A percentile compares a stretch with the other conserved stretches of the same genome.
These are phyloP conservation scores for Protostelium mycophagum DNA, from an alignment of 78 protist species.

Conservation along the genomic window DNA sequence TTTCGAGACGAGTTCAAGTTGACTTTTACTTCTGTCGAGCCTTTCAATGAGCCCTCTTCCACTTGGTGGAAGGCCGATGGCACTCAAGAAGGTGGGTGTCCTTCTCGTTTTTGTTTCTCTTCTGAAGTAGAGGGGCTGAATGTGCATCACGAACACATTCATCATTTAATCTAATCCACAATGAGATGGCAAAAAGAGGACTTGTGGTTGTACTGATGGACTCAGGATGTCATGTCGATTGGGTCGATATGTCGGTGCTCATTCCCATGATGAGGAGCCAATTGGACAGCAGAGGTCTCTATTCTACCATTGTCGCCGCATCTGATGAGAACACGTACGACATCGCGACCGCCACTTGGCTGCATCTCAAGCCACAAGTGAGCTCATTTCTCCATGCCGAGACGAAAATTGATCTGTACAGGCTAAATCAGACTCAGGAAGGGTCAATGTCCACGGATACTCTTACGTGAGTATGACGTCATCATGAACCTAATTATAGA, in stretches of 20 bases:
- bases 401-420: background rate
- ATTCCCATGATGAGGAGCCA: background rate
- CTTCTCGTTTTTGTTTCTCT: too few species aligned
- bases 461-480: background rate
- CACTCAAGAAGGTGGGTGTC: constrained; percentile 1
- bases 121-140: too few species aligned
- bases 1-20: background rate
- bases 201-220: too few species aligned
- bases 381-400: too few species aligned
- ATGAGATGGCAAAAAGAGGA: too few species aligned
- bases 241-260: background rate
- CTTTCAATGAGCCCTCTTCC: constrained; percentile 1
- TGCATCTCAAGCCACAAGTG: too few species aligned
- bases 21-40: background rate
- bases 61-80: background rate
- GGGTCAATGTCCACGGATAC: constrained; percentile 6
- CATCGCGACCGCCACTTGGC: background rate
- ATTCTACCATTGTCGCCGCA: background rate
- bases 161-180: too few species aligned
- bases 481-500: too few species aligned
- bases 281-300: background rate
- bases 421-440: background rate
- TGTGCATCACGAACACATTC: background rate
- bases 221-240: constrained; percentile 2
- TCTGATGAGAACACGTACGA: constrained; percentile 6